Base-by-base conservation (phyloP, 139 green algal species). In the Pseudopediastrum boryanum region DNA sequence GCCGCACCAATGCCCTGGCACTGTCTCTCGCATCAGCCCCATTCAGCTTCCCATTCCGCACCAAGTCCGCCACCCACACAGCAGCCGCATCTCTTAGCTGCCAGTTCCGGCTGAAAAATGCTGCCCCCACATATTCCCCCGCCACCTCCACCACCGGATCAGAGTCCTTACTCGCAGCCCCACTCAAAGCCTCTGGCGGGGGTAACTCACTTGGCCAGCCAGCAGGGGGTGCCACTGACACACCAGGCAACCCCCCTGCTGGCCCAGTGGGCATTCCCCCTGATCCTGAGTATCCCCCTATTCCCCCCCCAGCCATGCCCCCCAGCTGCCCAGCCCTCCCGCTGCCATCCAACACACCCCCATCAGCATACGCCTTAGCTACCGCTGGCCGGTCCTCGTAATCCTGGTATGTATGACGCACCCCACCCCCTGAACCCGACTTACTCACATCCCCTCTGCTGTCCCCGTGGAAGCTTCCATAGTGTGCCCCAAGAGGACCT, bases 21-120 rank as follows among this genome's bases (percentile, higher is more conserved):
- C 35, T 13, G 36, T 82, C 75, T 3, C 75, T 50, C 41, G 43
- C 31, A 25, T 82, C 75, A n/a, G n/a, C 64, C 13, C 61, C 61
- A 0, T 39, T 50, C n/a, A 79, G 67, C 67, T 31, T 59, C 59
- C 75, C 63, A 38, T 79, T 44, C 3, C 16, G n/a, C 2, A 85
- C 44, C 50, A 90, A 27, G 31, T 67, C 25, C 79, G 65, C 59
- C 46, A 90, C 56, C 48, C 82, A 75, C 42, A 62, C 42, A 56
- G 93, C 59, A 1, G 88, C 92, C 4, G 91, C 93, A n/a, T 97
- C 94, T 2, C 94, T 78, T 69, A 97, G 89, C 86, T 97, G 90
- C 94, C 94, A 97, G 67, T 88, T 92, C 38, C 89, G 88, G 71
- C 80, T 90, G 87, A 88, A 95, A 38, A 92, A 74, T 43, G 87